Evolutionary conservation across 495 filamentous ascomycete genomes (phyloP).

Genomic region (Stereocaulon alpinum): DNA sequence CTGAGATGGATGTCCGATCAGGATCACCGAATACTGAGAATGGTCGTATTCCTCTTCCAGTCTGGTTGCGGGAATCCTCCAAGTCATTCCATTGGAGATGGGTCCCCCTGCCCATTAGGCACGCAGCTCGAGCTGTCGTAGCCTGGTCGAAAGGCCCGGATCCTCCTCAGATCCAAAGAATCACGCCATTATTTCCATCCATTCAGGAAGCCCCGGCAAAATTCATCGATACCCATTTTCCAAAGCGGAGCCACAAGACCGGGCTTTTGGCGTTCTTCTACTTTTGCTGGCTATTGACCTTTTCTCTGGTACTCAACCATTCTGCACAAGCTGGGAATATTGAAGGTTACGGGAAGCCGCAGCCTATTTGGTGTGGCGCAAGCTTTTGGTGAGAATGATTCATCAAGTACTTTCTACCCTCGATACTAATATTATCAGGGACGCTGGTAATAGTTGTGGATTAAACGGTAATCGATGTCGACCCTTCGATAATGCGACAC

Average conservation of each 20-base stretch:
- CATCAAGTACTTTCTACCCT: neutral
- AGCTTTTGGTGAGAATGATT: slow-evolving; percentile 40
- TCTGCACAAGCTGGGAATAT: slow-evolving; percentile 55
- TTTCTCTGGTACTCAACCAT: slow-evolving; percentile 54
- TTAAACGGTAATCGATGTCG: slow-evolving; percentile 69
- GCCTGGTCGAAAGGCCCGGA: slow-evolving; percentile 66
- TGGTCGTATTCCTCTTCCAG: slow-evolving; percentile 26
- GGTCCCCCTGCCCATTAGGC: slow-evolving; percentile 41
- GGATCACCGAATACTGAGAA: slow-evolving; percentile 10
- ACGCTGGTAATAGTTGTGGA: slow-evolving; percentile 61
- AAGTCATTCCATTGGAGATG: slow-evolving; percentile 44
- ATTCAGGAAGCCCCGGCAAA: slow-evolving; percentile 59
- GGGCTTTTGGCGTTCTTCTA: slow-evolving; percentile 51
- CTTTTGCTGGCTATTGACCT: slow-evolving; percentile 61
- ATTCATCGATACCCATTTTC: slow-evolving; percentile 51
- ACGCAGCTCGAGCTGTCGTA: slow-evolving; percentile 37
- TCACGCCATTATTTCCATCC: slow-evolving; percentile 57
- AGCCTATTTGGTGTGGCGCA: slow-evolving; percentile 56
- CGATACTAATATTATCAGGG: slow-evolving; percentile 38
- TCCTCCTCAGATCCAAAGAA: slow-evolving; percentile 50
- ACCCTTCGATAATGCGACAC: slow-evolving; percentile 60
- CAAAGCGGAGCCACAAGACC: slow-evolving; percentile 51
- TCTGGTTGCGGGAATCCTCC: slow-evolving; percentile 46
- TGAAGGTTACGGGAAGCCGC: slow-evolving; percentile 55
- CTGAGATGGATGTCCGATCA: slow-evolving; percentile 21